Evolutionary conservation across 2,329 filamentous ascomycete genomes (phyloP), one percentile per base, ranked within the genome.

Genomic region (Fusarium palustre): DNA sequence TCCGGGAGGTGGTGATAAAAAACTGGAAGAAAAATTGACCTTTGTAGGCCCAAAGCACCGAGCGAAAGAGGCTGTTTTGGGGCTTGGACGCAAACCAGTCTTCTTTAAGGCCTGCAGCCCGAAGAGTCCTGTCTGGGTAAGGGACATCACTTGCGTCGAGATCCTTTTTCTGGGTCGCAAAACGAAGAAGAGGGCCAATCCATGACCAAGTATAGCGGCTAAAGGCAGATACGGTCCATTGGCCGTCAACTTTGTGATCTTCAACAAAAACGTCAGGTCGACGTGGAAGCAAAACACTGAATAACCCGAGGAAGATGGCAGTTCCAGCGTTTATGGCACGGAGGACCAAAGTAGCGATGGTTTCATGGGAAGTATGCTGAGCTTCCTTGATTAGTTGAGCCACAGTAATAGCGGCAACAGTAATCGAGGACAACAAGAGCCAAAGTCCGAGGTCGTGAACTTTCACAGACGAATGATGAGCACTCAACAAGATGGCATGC

Each of bases 141-240:
- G 90, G 87, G 12, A 94, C 80, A 73, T 93, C 90, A 7, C 81
- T 80, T 34, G 90, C 77, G 34, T 91, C 85, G 4, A 94, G 81
- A 28, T 85, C 84, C 46, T 85, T 86, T 72, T 90, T 89, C 69
- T 84, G 82, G 3, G 79, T 78, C 3, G 90, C 88, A 24, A 85
- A 77, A 2, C 78, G 72, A 16, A 94, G 82, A 0, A 93, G 71
- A 4, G 79, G 76, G 2, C 76, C 78, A 3, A 86, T 83, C 91
- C 91, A 95, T 49, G 82, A 80, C 80, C 90, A 94, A 9, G 87
- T 91, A 73, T 88, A 88, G 52, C 88, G 86, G 52, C 80, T 84
- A 48, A 91, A 81, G 2, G 88, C 86, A 3, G 89, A 89, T 5
- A 82, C 83, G 0, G 89, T 90, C 71, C 83, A 84, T 79, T 91